These are phyloP conservation scores for Elongisporangium senticosum DNA, from an alignment of 352 stramenopile species.

Conservation along the genomic window DNA sequence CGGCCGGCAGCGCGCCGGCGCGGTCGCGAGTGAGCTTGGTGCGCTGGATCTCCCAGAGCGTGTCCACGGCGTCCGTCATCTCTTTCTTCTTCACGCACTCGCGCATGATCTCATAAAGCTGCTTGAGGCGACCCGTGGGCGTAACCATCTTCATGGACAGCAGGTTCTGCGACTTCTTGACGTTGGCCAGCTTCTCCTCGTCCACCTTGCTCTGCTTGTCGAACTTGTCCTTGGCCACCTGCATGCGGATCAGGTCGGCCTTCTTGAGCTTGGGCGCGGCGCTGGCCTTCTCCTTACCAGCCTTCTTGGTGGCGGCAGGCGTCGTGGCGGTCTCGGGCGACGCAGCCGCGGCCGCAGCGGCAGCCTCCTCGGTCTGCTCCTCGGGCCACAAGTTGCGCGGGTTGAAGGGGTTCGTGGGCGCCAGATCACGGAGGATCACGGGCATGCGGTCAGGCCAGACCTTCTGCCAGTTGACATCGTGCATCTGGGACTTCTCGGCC, in stretches of 20 bases:
- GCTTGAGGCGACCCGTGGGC: constrained; percentile 70
- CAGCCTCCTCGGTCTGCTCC: constrained; percentile 53
- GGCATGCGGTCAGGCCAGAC: constrained; percentile 85
- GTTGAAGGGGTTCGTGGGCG: constrained; percentile 84
- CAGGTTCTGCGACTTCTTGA: constrained; percentile 78
- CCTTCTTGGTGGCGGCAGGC: constrained; percentile 2
- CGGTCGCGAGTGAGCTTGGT: constrained; percentile 54
- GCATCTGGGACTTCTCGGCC: constrained; percentile 74
- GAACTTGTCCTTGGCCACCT: constrained; percentile 82
- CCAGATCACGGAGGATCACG: constrained; percentile 81
- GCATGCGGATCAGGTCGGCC: constrained; percentile 81
- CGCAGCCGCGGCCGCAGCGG: constrained; percentile 7
- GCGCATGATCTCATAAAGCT: constrained; percentile 82
- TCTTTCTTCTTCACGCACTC: constrained; percentile 84
- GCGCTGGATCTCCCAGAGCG: constrained; percentile 84
- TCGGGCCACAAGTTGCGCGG: constrained; percentile 81
- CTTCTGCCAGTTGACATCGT: constrained; percentile 88
- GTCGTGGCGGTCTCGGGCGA: constrained; percentile 6
- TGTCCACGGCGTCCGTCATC: constrained; percentile 80
- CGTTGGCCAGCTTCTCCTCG: constrained; percentile 84
- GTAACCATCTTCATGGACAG: constrained; percentile 86
- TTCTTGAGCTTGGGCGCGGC: constrained; percentile 71
- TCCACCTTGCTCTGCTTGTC: constrained; percentile 86
- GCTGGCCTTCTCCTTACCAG: constrained; percentile 39
- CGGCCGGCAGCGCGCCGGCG: constrained; percentile 22